These are phyloP conservation scores for Protomyces macrosporus DNA, from an alignment of 1,139 yeast genomes.

Conservation along the genomic window DNA sequence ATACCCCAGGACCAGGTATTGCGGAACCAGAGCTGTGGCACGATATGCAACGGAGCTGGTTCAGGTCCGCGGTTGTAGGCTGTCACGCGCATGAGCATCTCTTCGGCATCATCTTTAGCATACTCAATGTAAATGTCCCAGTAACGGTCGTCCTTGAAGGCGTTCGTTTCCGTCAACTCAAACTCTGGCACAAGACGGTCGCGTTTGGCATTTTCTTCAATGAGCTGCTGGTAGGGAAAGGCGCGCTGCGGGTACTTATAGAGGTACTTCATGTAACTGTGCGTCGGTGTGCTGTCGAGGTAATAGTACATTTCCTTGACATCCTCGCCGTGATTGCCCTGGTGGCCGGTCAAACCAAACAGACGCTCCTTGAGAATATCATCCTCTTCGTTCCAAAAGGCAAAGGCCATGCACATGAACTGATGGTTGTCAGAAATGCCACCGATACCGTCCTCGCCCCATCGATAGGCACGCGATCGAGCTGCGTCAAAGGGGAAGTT, in stretches of 20 bases:
- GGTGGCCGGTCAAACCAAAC: constrained; percentile 86
- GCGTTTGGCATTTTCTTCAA: constrained; percentile 63
- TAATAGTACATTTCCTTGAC: constrained; percentile 82
- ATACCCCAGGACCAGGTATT: constrained; percentile 93
- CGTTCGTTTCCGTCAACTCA: constrained; percentile 70
- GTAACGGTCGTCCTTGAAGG: constrained; percentile 72
- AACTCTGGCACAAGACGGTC: constrained; percentile 61
- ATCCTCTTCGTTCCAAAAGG: constrained; percentile 90
- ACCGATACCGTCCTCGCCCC: constrained; percentile 97
- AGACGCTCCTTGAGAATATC: constrained; percentile 78
- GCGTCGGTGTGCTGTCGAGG: constrained; percentile 88
- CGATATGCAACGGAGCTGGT: constrained; percentile 79
- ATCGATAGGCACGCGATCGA: constrained; percentile 73
- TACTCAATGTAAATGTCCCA: constrained; percentile 87
- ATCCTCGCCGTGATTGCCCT: constrained; percentile 95
- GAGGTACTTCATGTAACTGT: constrained; percentile 84
- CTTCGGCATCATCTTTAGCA: constrained; percentile 84
- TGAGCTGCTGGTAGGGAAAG: constrained; percentile 76
- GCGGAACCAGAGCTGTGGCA: constrained; percentile 82
- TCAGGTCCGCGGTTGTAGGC: constrained; percentile 82
- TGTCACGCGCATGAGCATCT: constrained; percentile 74
- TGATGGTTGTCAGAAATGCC: constrained; percentile 89
- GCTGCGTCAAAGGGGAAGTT: constrained; percentile 87
- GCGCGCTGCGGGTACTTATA: constrained; percentile 86
- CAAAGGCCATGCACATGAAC: constrained; percentile 67